Base-by-base conservation (phyloP, 2,329 filamentous ascomycete genomes). In the Ceratocystis diversiconidia region DNA sequence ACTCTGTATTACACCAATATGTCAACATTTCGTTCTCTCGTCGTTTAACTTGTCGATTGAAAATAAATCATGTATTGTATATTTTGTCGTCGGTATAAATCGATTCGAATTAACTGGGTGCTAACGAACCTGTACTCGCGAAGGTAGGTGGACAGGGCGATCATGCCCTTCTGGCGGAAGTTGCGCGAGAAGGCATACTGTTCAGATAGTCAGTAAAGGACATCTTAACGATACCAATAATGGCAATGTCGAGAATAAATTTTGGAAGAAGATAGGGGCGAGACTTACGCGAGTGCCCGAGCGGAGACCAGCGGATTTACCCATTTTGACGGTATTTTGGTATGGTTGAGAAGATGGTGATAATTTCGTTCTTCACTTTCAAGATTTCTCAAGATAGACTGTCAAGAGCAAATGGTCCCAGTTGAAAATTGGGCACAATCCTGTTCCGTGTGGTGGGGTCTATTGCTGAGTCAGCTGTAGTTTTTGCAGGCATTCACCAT, bases 101-200 rank as follows among this genome's bases (percentile, higher is more conserved):
- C 63, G 63, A 52, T 59, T 32, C 46, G 55, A 41, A 28, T 65
- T 25, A 17, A 46, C 32, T 44, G 25, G 52, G 52, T 64, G 43
- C 22, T 62, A 17, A 55, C 62, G 43, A 81, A 90, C 86, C 88
- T 90, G 88, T 95, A 97, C 77, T 89, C 85, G 79, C 86, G 87
- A 75, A 99, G 83, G 85, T 97, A 99, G 77, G 92, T 97, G 73
- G 87, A 91, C 76, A 97, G 83, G 74, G 84, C 81, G 82, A 99
- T 96, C 83, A 87, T 86, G 78, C 94, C 94, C 84, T 92, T 90
- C 83, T 96, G 82, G 81, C 94, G 91, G 85, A 95, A 96, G 77
- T 87, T 83, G 75, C 92, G 86, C 77, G 87, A 89, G 86, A 96
- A 99, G 81, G 90, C 87, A 87, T 92, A 90, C 83, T 87, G 73